Base-by-base conservation (phyloP, 2,329 filamentous ascomycete genomes). In the Aureobasidium sp. region DNA sequence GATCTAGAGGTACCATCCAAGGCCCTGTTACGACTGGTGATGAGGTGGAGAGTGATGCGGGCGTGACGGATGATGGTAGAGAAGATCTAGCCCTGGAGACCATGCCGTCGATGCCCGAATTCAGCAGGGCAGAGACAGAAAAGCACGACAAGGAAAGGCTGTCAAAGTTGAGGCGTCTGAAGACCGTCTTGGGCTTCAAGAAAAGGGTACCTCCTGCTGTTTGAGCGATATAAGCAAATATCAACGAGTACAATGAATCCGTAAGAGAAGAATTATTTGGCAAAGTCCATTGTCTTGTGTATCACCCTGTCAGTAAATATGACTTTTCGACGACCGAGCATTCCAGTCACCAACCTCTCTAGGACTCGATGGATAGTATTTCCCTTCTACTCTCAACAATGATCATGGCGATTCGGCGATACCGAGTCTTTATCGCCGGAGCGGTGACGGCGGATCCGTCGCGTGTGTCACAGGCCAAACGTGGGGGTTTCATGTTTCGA, bases 121-220 rank as follows among this genome's bases (percentile, higher is more conserved):
- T 63, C 6, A 61, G 31, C 24, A 66, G 69, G 37, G 69, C 68
- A 14, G 72, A 74, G 54, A 66, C 72, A 15, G 68, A 64, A 37
- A 59, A 62, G 45, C 66, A 68, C 57, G 72, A 74, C 53, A 70
- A 70, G 61, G 72, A 73, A 64, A 67, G 72, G 33, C 67, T 71
- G 49, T 70, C 70, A 11, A 68, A 67, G 48, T 40, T 74, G 57
- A 64, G 65, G 59, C 70, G 68, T 62, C 53, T 74, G 63, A 74
- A 73, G 65, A 72, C 66, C 35, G 65, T 72, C 37, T 69, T 74
- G 63, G 71, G 65, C 9, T 69, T 73, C 54, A 73, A 72, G 64
- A 50, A 31, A 9, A 63, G 49, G 19, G 48, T 31, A 6, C 35
- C 59, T 8, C 48, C 59, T 39, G 49, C 59, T 17, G 27, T 17